Conservation (phyloP, 129 eudicot species). For the Escallonia herrerae region DNA sequence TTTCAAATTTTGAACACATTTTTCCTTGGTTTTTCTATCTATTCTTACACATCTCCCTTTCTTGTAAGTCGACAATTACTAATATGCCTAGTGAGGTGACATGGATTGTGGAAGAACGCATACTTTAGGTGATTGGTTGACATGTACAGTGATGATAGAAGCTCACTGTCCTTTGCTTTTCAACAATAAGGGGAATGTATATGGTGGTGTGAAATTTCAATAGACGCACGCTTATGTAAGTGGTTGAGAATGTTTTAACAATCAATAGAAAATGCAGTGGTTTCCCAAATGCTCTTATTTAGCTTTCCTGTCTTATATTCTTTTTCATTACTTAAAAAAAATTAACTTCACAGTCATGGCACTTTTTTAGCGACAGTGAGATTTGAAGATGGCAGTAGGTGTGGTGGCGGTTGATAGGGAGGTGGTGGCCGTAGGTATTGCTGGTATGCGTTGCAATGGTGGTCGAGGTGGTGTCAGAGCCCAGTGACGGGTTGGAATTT, state of each 20-base stretch:
- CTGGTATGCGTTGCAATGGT: no score
- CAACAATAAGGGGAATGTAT: slow-evolving; percentile 6
- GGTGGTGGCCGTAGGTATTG: no score
- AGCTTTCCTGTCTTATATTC: no score
- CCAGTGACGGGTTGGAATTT: no score
- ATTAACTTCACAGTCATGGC: no score
- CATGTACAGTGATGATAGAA: slow-evolving; percentile 20
- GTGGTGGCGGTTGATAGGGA: no score
- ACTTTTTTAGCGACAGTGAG: no score
- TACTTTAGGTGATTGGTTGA: slow-evolving; percentile 1
- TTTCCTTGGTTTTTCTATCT: neutral
- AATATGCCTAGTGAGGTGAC: neutral
- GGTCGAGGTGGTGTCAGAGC: no score
- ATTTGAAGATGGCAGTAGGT: no score
- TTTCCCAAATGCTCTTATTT: neutral
- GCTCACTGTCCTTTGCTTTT: slow-evolving; percentile 7
- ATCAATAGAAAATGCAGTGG: neutral
- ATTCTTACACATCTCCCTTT: neutral
- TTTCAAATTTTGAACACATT: slow-evolving; percentile 18
- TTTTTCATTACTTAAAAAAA: no score
- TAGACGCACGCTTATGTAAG: neutral
- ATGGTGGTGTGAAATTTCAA: slow-evolving; percentile 2
- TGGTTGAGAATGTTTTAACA: slow-evolving; percentile 7
- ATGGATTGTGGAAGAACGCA: slow-evolving; percentile 7
- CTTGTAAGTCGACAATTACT: neutral